A percentile compares a stretch with the other conserved stretches of the same genome.
Conservation (phyloP, 345 rosid species). For the Trapa bicornis region DNA sequence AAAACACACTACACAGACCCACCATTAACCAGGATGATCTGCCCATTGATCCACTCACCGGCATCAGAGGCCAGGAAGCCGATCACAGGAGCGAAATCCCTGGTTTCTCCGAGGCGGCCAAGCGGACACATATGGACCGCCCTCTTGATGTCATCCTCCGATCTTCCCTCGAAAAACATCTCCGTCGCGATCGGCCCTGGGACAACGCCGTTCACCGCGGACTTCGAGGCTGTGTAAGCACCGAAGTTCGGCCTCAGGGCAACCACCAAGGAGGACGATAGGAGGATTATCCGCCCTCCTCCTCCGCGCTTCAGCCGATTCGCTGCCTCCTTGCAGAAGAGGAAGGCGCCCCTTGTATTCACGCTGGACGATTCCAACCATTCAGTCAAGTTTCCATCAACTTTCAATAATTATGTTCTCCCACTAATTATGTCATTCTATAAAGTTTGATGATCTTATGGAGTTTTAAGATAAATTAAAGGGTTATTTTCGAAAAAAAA, state of each 20-base stretch:
- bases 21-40: constrained; percentile 6
- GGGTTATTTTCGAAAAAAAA: too few relatives aligned
- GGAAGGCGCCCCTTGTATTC: constrained; percentile 10
- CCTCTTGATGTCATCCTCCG: constrained; percentile 9
- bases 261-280: constrained; percentile 7
- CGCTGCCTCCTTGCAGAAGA: constrained; percentile 6
- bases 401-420: too few relatives aligned
- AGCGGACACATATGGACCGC: constrained; percentile 1
- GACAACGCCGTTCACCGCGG: constrained; percentile 6
- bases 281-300: constrained; percentile 12
- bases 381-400: too few relatives aligned
- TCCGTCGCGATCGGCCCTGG: constrained; percentile 9
- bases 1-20: constrained; percentile 7
- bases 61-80: constrained; percentile 14
- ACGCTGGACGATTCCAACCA: not conserved
- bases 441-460: too few relatives aligned
- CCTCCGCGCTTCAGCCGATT: constrained; percentile 9
- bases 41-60: constrained; percentile 13
- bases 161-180: constrained; percentile 10
- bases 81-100: constrained; percentile 11
- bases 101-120: constrained; percentile 7
- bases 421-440: too few relatives aligned
- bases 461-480: too few relatives aligned
- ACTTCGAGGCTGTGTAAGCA: constrained; percentile 13
- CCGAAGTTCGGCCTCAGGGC: constrained; percentile 3